Base-by-base conservation (phyloP, 805 yeast genomes). In the Kazachstania psychrophila region DNA sequence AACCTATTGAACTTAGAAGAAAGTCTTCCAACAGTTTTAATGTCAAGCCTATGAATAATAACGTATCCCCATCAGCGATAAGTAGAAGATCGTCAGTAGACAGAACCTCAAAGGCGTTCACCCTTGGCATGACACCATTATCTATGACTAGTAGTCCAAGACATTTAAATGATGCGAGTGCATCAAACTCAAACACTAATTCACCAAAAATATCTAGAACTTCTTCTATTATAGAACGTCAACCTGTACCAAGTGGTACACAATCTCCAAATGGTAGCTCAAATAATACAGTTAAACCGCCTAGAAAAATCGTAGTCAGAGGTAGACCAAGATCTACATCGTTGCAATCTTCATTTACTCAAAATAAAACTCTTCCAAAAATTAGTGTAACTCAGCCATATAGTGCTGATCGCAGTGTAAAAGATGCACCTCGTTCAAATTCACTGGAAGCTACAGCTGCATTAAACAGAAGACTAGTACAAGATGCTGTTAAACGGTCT, bases 291-390 rank as follows among this genome's bases (percentile, higher is more conserved):
- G 38, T 28, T 30, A 22, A 20, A 13, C 18, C 7, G 9, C 14
- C 25, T n/a, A 38, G 36, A 32, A 39, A 35, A 9, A n/a, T 26
- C 7, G 17, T 19, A 2, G 29, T 16, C 4, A 19, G 37, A 12
- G 45, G 49, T 11, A 45, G 61, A 28, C 49, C 54, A 18, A 49
- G 63, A 33, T 57, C 64, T 7, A 47, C 61, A 1, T 60, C 64
- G 3, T 44, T 58, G 19, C 62, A 58, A 38, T 45, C 61, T 4
- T 37, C 49, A 20, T 38, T 37, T 27, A 23, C 32, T 22, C 23
- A 32, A 15, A 27, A 40, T 10, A 28, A 19, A 15, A 12, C 17
- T 27, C n/a, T n/a, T n/a, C n/a, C n/a, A n/a, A 15, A 20, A 14
- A 13, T 18, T 14, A 19, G 20, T 38, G 6, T 34, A 33, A 17